These are phyloP conservation scores for Dillenia turbinata DNA, from an alignment of 164 flowering plant species.

Conservation along the genomic window DNA sequence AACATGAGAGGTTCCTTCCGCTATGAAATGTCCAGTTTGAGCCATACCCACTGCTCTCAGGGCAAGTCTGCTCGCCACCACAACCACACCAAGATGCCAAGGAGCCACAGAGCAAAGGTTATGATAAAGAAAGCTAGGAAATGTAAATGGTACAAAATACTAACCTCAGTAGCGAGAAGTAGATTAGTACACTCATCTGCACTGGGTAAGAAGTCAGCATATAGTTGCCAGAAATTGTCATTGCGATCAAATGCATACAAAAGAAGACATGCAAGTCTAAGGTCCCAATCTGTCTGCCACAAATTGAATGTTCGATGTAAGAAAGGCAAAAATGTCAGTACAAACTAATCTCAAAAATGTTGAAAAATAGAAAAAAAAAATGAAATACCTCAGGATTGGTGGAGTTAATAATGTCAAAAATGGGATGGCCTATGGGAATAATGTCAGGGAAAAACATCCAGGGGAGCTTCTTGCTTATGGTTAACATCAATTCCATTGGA, in stretches of 20 bases:
- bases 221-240: constrained; percentile 92
- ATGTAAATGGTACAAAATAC: too few relatives aligned
- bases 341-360: not conserved
- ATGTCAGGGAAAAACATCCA: constrained; percentile 99
- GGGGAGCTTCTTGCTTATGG: constrained; percentile 83
- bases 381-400: constrained; percentile 79
- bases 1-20: constrained; percentile 4
- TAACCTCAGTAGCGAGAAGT: too few relatives aligned
- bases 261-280: constrained; percentile 94
- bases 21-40: too few relatives aligned
- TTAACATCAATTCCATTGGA: constrained; percentile 90
- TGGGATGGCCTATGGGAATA: constrained; percentile 90
- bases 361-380: not conserved
- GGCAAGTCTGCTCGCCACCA: too few relatives aligned
- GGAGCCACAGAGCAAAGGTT: too few relatives aligned
- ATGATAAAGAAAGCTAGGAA: too few relatives aligned
- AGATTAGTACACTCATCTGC: constrained; percentile 49
- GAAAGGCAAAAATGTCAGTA: not conserved
- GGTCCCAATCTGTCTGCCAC: constrained; percentile 96
- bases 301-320: constrained; percentile 11
- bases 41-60: too few relatives aligned
- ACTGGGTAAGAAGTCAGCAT: constrained; percentile 90
- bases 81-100: too few relatives aligned
- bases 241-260: constrained; percentile 75
- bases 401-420: constrained; percentile 95